Evolutionary conservation across 1,284 basidiomycete genomes (phyloP).

Genomic region (Apiotrichum mycotoxinovorans): DNA sequence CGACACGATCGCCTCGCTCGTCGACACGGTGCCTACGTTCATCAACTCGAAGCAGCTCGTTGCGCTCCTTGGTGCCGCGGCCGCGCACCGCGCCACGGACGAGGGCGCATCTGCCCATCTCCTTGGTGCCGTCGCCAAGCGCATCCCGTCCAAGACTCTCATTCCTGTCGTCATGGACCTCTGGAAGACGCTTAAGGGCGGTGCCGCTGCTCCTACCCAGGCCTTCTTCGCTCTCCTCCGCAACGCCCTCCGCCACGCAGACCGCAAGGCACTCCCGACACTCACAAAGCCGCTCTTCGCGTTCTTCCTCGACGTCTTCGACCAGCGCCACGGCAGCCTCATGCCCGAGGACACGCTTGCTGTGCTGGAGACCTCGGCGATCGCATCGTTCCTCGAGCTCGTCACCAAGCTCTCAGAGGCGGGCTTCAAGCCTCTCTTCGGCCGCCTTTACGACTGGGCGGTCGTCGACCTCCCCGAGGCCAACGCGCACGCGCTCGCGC

Average conservation of each 20-base stretch:
- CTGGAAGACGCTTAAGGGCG: constrained; percentile 43
- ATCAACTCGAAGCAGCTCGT: constrained; percentile 49
- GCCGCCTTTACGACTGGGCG: constrained; percentile 92
- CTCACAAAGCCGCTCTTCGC: constrained; percentile 72
- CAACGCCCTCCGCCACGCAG: constrained; percentile 62
- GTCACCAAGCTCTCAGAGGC: constrained; percentile 92
- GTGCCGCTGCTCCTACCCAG: constrained; percentile 32
- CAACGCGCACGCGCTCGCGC: constrained; percentile 32
- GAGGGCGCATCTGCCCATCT: constrained; percentile 21
- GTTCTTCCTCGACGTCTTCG: constrained; percentile 76
- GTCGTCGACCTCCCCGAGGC: constrained; percentile 57
- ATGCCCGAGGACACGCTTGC: constrained; percentile 41
- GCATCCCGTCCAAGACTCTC: constrained; percentile 63
- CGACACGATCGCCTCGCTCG: constrained; percentile 29
- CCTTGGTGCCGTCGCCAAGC: constrained; percentile 64
- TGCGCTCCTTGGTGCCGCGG: constrained; percentile 41
- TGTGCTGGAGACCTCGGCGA: constrained; percentile 50
- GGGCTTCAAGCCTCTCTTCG: constrained; percentile 87
- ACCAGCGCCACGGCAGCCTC: constrained; percentile 53
- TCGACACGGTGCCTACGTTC: constrained; percentile 51
- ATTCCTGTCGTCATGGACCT: constrained; percentile 59
- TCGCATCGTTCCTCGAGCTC: constrained; percentile 78
- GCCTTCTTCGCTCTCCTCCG: constrained; percentile 67
- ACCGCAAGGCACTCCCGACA: constrained; percentile 63
- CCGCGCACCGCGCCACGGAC: constrained; percentile 34